Conservation (phyloP, 345 rosid species). For the Ceriops decandra region DNA sequence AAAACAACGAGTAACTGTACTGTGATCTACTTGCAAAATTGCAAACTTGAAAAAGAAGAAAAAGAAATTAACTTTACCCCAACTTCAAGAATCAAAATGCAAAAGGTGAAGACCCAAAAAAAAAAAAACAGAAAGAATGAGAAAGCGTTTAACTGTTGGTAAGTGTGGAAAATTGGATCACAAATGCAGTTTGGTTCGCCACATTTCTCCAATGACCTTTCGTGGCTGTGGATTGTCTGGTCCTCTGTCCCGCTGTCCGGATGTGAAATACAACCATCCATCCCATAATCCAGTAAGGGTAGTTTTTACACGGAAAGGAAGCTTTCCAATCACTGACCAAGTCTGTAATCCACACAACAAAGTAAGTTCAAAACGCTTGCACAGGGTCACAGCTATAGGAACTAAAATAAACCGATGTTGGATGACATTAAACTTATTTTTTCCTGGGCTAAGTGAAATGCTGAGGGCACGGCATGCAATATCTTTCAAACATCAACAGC, state of each 20-base stretch:
- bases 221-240: constrained; percentile 74
- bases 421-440: too few species aligned
- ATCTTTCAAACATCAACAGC: too few species aligned
- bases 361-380: neutral
- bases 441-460: too few species aligned
- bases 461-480: too few species aligned
- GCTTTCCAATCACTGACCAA: constrained; percentile 83
- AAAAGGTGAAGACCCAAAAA: neutral
- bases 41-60: neutral
- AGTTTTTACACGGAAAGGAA: constrained; percentile 75
- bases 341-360: constrained; percentile 39
- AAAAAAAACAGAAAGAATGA: neutral
- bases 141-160: neutral
- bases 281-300: constrained; percentile 63
- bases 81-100: too few species aligned
- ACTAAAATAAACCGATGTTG: too few species aligned
- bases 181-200: constrained; percentile 70
- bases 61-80: neutral
- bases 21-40: neutral
- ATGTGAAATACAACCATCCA: constrained; percentile 77
- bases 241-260: constrained; percentile 83
- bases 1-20: too few species aligned
- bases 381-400: too few species aligned
- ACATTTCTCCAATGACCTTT: constrained; percentile 68
- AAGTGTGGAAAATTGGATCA: constrained; percentile 8